phyloP scores from a whole-genome alignment of 768 basidiomycete genomes.

The Exidia glandulosa region DNA sequence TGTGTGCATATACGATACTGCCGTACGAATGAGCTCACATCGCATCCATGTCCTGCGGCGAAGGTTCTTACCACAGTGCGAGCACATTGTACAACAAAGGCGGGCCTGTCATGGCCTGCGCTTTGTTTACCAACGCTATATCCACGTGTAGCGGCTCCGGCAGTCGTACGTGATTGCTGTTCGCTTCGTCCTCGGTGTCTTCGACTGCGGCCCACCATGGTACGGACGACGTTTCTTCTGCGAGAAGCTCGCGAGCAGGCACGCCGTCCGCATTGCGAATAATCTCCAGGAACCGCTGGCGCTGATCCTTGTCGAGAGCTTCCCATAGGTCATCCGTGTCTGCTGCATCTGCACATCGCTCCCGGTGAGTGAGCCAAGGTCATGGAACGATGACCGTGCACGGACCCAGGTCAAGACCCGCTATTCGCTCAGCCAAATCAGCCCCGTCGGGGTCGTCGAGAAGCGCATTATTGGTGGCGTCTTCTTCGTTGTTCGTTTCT shows the following conservation, averaged over 20 bases:
- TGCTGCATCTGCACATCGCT: slow-evolving; percentile 32
- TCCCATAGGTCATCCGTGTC: slow-evolving; percentile 51
- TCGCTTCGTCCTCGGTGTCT: slow-evolving; percentile 1
- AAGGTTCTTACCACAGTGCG: slow-evolving; percentile 40
- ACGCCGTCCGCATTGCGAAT: slow-evolving; percentile 53
- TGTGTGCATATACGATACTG: slow-evolving; percentile 61
- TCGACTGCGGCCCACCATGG: slow-evolving; percentile 65
- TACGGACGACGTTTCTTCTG: slow-evolving; percentile 34
- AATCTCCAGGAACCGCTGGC: slow-evolving; percentile 44
- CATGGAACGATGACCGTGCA: not conserved
- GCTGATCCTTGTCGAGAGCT: slow-evolving; percentile 48
- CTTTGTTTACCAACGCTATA: slow-evolving; percentile 20
- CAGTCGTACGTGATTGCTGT: no score
- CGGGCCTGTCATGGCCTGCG: slow-evolving; percentile 14
- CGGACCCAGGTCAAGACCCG: slow-evolving; percentile 53
- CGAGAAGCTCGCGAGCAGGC: slow-evolving; percentile 46
- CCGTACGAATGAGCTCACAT: not conserved
- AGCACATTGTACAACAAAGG: slow-evolving; percentile 58
- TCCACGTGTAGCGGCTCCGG: slow-evolving; percentile 35
- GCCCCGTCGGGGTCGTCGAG: slow-evolving; percentile 27
- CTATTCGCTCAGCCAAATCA: slow-evolving; percentile 41
- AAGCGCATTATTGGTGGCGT: slow-evolving; percentile 8
- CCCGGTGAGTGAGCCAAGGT: not conserved
- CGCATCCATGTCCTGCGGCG: not conserved
- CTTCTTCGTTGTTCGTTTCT: slow-evolving; percentile 37